phyloP scores from a whole-genome alignment of 2,329 filamentous ascomycete species.

The Pseudophaeomoniella oleicola region DNA sequence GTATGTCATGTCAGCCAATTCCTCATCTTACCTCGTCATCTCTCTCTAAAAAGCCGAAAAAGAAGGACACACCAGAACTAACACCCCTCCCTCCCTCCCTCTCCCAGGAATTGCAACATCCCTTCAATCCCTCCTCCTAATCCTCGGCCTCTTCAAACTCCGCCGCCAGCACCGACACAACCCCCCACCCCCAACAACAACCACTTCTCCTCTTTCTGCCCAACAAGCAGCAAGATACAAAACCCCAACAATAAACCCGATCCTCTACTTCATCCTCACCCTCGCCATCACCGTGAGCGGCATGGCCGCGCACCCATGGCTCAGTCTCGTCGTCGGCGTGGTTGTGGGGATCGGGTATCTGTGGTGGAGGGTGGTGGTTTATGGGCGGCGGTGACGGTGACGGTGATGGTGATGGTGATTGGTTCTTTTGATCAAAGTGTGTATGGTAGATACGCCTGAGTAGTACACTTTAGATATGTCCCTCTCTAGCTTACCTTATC shows the following conservation, averaged over 20 bases:
- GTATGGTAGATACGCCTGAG: too few relatives aligned
- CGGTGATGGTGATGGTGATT: too few relatives aligned
- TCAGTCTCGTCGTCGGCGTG: background rate
- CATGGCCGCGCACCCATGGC: background rate
- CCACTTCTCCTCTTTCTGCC: background rate
- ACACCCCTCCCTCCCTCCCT: too few relatives aligned
- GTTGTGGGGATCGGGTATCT: background rate
- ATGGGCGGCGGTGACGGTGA: too few relatives aligned
- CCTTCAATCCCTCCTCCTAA: background rate
- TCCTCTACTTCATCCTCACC: background rate
- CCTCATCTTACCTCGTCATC: too few relatives aligned
- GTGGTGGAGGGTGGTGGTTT: background rate
- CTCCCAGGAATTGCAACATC: background rate
- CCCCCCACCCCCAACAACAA: too few relatives aligned
- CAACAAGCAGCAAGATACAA: too few relatives aligned
- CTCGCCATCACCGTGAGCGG: background rate
- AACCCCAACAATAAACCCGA: background rate
- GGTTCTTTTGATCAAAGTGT: too few relatives aligned
- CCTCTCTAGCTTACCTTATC: too few relatives aligned
- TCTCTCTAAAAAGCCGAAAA: too few relatives aligned
- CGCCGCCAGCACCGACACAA: background rate
- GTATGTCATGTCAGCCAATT: background rate
- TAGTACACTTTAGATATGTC: too few relatives aligned
- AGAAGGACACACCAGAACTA: too few relatives aligned
- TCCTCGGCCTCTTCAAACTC: background rate